phyloP scores from a whole-genome alignment of 148 eudicot genomes.

The Rhododendron vialii region DNA sequence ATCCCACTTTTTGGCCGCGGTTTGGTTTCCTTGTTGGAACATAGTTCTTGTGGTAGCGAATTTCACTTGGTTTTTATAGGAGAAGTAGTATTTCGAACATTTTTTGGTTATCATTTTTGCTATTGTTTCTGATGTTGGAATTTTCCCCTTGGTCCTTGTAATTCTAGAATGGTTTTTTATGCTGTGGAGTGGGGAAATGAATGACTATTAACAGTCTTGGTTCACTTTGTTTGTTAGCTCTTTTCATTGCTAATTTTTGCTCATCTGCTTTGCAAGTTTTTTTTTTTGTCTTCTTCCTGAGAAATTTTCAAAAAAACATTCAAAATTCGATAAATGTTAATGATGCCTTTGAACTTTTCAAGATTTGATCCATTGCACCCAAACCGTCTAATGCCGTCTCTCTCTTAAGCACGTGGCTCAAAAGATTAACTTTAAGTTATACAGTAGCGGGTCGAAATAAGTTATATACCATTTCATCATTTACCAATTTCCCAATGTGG shows the following conservation, averaged over 20 bases:
- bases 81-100: neutral
- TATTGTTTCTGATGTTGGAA: neutral
- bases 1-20: neutral
- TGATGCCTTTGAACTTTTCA: no score
- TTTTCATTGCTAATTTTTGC: neutral
- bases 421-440: no score
- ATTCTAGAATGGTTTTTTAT: neutral
- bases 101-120: neutral
- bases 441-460: no score
- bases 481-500: no score
- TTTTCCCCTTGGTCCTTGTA: conserved; percentile 4
- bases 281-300: no score
- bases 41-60: neutral
- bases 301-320: no score
- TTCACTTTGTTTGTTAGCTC: neutral
- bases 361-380: no score
- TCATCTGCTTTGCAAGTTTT: neutral
- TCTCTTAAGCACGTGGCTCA: no score
- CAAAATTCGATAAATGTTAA: no score
- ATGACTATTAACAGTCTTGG: neutral
- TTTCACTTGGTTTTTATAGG: neutral
- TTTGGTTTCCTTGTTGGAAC: neutral
- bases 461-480: no score
- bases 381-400: no score
- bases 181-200: neutral